A percentile compares a stretch with the other conserved stretches of the same genome.
These are phyloP conservation scores for Verticillium nubilum DNA, from an alignment of 2,329 filamentous ascomycete species.

Conservation along the genomic window DNA sequence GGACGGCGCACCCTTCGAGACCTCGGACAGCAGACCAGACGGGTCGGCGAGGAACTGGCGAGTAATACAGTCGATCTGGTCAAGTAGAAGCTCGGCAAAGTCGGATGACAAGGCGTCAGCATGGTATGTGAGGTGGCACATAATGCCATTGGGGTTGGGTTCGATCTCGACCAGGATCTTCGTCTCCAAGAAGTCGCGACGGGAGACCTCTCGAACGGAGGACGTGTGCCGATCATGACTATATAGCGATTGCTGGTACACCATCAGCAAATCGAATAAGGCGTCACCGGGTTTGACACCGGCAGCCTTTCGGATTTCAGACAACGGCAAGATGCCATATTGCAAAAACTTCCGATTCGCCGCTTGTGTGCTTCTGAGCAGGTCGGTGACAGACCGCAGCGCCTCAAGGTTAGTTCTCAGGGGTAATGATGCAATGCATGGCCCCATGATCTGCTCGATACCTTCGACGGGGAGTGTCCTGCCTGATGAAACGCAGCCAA, in stretches of 20 bases:
- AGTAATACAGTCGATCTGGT: slow-evolving; percentile 54
- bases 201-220: slow-evolving; percentile 48
- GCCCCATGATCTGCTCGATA: slow-evolving; percentile 71
- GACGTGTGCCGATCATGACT: slow-evolving; percentile 17
- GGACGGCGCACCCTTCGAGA: slow-evolving; percentile 21
- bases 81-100: slow-evolving; percentile 51
- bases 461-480: slow-evolving; percentile 65
- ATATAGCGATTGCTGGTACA: slow-evolving; percentile 74
- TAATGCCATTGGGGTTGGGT: slow-evolving; percentile 41
- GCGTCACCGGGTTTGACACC: slow-evolving; percentile 46
- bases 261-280: slow-evolving; percentile 74
- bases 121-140: slow-evolving; percentile 43
- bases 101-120: slow-evolving; percentile 40
- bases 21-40: background rate
- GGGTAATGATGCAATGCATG: slow-evolving; percentile 73
- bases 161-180: slow-evolving; percentile 72
- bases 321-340: slow-evolving; percentile 57
- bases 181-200: slow-evolving; percentile 71
- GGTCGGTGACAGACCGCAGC: slow-evolving; percentile 47
- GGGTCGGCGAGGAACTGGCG: slow-evolving; percentile 17
- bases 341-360: slow-evolving; percentile 61
- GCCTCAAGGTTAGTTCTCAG: slow-evolving; percentile 56
- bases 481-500: slow-evolving; percentile 80
- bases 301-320: slow-evolving; percentile 61
- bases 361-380: slow-evolving; percentile 59